A percentile compares a stretch with the other conserved stretches of the same genome.
phyloP scores from a whole-genome alignment of 306 rosid species.

The Inga laurina region DNA sequence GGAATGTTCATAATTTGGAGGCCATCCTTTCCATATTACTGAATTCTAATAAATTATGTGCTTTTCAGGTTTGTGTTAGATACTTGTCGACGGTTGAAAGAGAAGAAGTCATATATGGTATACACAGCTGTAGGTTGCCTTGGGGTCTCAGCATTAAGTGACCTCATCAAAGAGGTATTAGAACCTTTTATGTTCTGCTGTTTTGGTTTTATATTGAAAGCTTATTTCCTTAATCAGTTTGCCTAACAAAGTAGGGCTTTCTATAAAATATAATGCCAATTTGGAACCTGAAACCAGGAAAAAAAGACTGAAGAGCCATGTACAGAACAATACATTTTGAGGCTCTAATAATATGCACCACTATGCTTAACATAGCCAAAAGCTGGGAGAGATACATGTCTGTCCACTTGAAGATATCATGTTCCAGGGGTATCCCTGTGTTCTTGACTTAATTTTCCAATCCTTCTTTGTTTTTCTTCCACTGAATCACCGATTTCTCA shows the following conservation, averaged over 20 bases:
- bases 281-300: background rate
- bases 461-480: background rate
- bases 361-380: slow-evolving; percentile 1
- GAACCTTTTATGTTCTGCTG: slow-evolving; percentile 9
- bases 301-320: background rate
- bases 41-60: slow-evolving; percentile 11
- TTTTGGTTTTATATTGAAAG: slow-evolving; percentile 7
- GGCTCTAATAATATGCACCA: slow-evolving; percentile 6
- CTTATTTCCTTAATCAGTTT: background rate
- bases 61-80: slow-evolving; percentile 75
- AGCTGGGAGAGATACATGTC: slow-evolving; percentile 3
- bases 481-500: slow-evolving; percentile 2
- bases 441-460: slow-evolving; percentile 5
- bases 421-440: background rate
- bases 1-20: background rate
- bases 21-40: background rate
- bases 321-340: background rate
- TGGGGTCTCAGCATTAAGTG: slow-evolving; percentile 74
- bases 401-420: background rate
- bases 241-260: slow-evolving; percentile 2
- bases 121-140: slow-evolving; percentile 90
- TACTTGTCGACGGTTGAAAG: slow-evolving; percentile 69
- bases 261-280: slow-evolving; percentile 27
- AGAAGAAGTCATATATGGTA: slow-evolving; percentile 83
- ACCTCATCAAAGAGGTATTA: slow-evolving; percentile 80